Conservation (phyloP, 2,329 filamentous ascomycete genomes). For the Colletotrichum eleusines region DNA sequence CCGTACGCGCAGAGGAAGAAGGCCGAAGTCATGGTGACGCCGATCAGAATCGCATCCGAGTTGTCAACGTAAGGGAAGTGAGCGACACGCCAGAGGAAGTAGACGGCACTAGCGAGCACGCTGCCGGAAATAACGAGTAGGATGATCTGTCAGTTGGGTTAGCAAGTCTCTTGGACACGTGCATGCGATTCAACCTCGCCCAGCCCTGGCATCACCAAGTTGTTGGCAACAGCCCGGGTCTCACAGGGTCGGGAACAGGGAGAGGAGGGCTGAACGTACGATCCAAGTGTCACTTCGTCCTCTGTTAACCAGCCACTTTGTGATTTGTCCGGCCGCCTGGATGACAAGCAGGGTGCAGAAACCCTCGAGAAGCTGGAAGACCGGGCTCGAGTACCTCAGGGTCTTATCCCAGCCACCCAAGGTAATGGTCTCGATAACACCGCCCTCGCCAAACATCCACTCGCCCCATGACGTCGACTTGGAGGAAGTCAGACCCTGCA, state of each 20-base stretch:
- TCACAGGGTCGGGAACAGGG: conserved; percentile 1
- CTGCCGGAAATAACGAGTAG: conserved; percentile 89
- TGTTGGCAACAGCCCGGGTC: not conserved
- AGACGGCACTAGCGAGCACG: conserved; percentile 91
- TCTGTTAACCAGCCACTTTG: conserved; percentile 92
- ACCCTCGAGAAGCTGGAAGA: conserved; percentile 94
- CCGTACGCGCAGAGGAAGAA: conserved; percentile 95
- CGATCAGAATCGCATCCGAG: conserved; percentile 91
- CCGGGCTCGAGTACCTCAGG: conserved; percentile 88
- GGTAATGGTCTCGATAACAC: conserved; percentile 81
- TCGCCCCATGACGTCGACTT: conserved; percentile 77
- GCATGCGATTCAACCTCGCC: conserved; percentile 3
- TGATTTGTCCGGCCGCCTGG: conserved; percentile 93
- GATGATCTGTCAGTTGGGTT: conserved; percentile 74
- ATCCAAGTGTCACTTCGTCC: conserved; percentile 97
- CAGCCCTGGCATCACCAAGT: not conserved
- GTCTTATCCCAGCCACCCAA: conserved; percentile 91
- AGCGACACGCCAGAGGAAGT: conserved; percentile 95
- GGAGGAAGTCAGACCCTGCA: conserved; percentile 73
- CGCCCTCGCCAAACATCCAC: conserved; percentile 90
- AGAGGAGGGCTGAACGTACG: conserved; percentile 65
- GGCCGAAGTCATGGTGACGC: conserved; percentile 90
- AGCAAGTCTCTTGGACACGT: conserved; percentile 45
- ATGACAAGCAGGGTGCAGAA: conserved; percentile 98
- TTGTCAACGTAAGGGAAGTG: conserved; percentile 95